These are phyloP conservation scores for Zhuliangozyma parablackwelliae DNA, from an alignment of 1,139 yeast genomes.

Conservation along the genomic window DNA sequence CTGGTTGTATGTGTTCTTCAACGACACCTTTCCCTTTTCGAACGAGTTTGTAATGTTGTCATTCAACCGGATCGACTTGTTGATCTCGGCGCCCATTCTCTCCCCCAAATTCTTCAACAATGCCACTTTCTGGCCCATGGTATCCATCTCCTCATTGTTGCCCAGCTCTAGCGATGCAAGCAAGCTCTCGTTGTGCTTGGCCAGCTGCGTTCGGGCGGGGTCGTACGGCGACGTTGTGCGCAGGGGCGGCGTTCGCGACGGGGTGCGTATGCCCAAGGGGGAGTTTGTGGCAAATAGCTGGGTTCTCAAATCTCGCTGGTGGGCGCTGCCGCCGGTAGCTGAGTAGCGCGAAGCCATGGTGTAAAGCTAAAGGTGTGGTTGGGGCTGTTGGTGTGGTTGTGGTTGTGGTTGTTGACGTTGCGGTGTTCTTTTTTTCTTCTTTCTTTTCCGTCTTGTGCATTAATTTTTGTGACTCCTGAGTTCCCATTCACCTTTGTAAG, in stretches of 20 bases:
- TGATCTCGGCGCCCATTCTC: conserved; percentile 81
- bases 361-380: background rate
- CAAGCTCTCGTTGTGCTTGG: conserved; percentile 52
- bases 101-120: conserved; percentile 68
- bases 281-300: conserved; percentile 31
- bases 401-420: no score
- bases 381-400: no score
- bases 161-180: conserved; percentile 78
- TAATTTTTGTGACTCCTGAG: no score
- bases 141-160: conserved; percentile 69
- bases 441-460: no score
- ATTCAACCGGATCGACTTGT: conserved; percentile 62
- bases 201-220: conserved; percentile 20
- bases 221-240: conserved; percentile 54
- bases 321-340: conserved; percentile 35
- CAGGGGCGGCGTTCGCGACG: conserved; percentile 21
- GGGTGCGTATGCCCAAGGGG: conserved; percentile 18
- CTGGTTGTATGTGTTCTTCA: conserved; percentile 63
- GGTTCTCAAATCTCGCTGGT: conserved; percentile 45
- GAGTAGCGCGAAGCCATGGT: conserved; percentile 32
- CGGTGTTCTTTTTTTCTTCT: no score
- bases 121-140: conserved; percentile 66
- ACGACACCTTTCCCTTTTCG: conserved; percentile 41
- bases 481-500: no score
- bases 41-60: conserved; percentile 49